phyloP scores from a whole-genome alignment of 139 green algal species.

The Micromonas commoda region DNA sequence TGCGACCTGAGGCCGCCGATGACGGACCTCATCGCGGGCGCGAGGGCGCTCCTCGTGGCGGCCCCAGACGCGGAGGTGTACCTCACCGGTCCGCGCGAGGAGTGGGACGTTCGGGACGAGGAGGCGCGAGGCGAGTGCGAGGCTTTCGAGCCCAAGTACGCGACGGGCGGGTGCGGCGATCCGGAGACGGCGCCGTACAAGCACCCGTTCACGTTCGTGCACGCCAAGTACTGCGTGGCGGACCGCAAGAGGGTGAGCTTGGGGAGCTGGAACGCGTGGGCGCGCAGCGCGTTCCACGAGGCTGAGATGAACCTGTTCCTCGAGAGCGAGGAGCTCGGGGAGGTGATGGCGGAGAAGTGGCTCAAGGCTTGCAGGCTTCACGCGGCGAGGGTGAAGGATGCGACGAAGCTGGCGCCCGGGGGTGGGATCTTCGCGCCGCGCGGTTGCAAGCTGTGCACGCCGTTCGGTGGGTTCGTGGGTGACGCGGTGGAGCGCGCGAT shows the following conservation, averaged over 20 bases:
- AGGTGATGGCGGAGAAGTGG: neutral
- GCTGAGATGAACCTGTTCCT: neutral
- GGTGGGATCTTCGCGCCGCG: neutral
- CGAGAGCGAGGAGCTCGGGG: neutral
- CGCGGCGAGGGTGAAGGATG: neutral
- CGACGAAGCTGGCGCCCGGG: neutral
- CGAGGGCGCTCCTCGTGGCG: neutral
- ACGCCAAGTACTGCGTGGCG: neutral
- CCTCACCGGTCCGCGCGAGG: neutral
- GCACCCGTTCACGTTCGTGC: neutral
- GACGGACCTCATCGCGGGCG: neutral
- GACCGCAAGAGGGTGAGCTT: neutral
- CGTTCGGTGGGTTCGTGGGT: neutral
- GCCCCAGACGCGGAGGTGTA: neutral
- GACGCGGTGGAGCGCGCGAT: neutral
- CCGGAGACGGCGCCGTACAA: neutral
- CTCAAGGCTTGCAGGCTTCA: neutral
- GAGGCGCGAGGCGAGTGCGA: neutral
- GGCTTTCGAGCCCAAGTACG: neutral
- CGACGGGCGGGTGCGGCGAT: neutral
- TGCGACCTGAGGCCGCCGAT: neutral
- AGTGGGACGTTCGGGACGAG: neutral
- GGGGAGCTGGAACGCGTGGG: neutral
- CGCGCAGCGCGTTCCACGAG: neutral
- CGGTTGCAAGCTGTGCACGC: neutral